Conservation (phyloP, 352 stramenopile species). For the Globisporangium camurandrum region DNA sequence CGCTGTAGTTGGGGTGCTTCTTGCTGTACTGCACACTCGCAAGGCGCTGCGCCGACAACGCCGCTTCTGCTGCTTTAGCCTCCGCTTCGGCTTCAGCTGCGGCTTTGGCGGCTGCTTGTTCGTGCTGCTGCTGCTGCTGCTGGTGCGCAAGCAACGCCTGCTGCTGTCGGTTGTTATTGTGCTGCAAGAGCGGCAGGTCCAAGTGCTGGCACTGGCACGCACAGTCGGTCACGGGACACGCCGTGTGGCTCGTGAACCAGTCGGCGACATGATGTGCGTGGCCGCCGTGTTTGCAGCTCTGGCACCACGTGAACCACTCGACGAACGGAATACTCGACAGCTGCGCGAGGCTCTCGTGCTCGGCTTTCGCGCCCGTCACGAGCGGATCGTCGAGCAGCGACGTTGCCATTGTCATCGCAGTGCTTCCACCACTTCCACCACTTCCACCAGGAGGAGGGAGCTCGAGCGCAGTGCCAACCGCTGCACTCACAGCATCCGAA, state of each 20-base stretch:
- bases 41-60: slow-evolving; percentile 7
- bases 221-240: slow-evolving; percentile 92
- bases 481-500: slow-evolving; percentile 34
- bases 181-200: slow-evolving; percentile 53
- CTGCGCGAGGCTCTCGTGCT: slow-evolving; percentile 83
- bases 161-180: slow-evolving; percentile 50
- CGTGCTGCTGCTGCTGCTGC: slow-evolving; percentile 20
- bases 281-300: slow-evolving; percentile 85
- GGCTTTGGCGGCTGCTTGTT: slow-evolving; percentile 14
- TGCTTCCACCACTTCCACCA: slow-evolving; percentile 9
- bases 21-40: slow-evolving; percentile 3
- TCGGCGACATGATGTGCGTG: slow-evolving; percentile 92
- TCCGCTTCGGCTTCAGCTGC: slow-evolving; percentile 9
- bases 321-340: slow-evolving; percentile 92
- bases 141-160: slow-evolving; percentile 31
- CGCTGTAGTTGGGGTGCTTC: slow-evolving; percentile 9
- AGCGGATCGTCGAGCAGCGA: slow-evolving; percentile 44
- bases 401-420: neutral
- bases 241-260: slow-evolving; percentile 88
- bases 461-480: slow-evolving; percentile 24
- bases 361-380: slow-evolving; percentile 27
- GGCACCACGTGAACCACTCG: slow-evolving; percentile 95
- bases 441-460: too few species aligned
- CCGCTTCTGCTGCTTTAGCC: slow-evolving; percentile 3
- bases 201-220: slow-evolving; percentile 86